Evolutionary conservation across 2,329 filamentous ascomycete species (phyloP).

Genomic region (Periconia digitata): DNA sequence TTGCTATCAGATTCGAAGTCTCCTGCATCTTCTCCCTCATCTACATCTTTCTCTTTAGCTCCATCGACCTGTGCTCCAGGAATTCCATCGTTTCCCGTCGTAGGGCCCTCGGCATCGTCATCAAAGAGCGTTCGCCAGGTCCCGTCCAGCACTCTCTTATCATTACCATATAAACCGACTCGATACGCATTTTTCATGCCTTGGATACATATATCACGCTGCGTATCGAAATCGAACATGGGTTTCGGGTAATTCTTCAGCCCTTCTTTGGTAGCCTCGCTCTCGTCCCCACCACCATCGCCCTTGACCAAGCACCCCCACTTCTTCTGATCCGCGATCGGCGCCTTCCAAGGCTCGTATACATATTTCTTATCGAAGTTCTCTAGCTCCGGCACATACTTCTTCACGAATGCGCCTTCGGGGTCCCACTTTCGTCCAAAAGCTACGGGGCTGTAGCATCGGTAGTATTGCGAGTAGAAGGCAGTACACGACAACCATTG

Average conservation of each 20-base stretch:
- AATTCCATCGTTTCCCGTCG: slow-evolving; percentile 43
- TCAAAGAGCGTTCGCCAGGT: slow-evolving; percentile 56
- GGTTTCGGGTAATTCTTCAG: slow-evolving; percentile 67
- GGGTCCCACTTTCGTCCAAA: slow-evolving; percentile 79
- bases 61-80: slow-evolving; percentile 42
- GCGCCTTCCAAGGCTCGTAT: slow-evolving; percentile 78
- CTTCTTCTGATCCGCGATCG: slow-evolving; percentile 66
- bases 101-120: slow-evolving; percentile 50
- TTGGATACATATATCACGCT: slow-evolving; percentile 63
- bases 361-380: slow-evolving; percentile 68
- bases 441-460: slow-evolving; percentile 69
- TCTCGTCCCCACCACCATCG: slow-evolving; percentile 27
- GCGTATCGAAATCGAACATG: slow-evolving; percentile 73
- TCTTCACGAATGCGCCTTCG: slow-evolving; percentile 63
- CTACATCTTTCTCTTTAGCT: slow-evolving; percentile 13
- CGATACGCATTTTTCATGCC: slow-evolving; percentile 72
- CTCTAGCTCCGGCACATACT: slow-evolving; percentile 68
- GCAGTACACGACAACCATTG: slow-evolving; percentile 76
- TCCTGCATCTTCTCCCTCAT: slow-evolving; percentile 16
- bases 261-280: slow-evolving; percentile 27
- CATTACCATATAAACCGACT: slow-evolving; percentile 65
- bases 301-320: slow-evolving; percentile 65
- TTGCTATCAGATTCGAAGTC: slow-evolving; percentile 2
- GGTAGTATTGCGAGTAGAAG: slow-evolving; percentile 72
- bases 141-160: slow-evolving; percentile 63